A percentile compares a stretch with the other conserved stretches of the same genome.
Conservation (phyloP, 306 rosid species). For the Biancaea sappan region DNA sequence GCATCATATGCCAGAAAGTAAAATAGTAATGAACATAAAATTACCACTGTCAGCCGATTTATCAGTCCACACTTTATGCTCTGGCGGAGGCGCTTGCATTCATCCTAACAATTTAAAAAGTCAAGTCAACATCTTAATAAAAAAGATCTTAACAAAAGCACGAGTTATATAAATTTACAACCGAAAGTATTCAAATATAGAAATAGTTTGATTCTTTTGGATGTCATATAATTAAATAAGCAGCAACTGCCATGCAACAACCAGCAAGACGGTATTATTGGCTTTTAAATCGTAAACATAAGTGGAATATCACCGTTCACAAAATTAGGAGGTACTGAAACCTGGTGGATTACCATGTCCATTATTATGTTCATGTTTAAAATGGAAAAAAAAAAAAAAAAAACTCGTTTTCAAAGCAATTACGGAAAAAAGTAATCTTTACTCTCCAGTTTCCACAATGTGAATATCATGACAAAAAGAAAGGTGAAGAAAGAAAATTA, state of each 20-base stretch:
- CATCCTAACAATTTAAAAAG: conserved; percentile 60
- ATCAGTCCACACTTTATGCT: conserved; percentile 97
- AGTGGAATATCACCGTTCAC: conserved; percentile 17
- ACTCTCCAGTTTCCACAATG: neutral
- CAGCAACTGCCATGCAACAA: neutral
- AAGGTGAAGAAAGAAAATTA: neutral
- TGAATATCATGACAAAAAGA: conserved; percentile 7
- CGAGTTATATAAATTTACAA: conserved; percentile 1
- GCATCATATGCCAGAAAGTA: conserved; percentile 19
- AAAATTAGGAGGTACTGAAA: conserved; percentile 19
- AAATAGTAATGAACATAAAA: conserved; percentile 25
- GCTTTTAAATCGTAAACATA: conserved; percentile 5
- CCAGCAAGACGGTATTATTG: conserved; percentile 3
- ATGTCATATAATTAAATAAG: conserved; percentile 18
- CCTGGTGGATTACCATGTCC: neutral
- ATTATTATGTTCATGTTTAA: conserved; percentile 25
- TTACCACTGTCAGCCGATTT: conserved; percentile 88
- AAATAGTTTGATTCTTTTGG: conserved; percentile 7
- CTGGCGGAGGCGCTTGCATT: conserved; percentile 98
- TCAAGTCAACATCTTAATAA: conserved; percentile 25
- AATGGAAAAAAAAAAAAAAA: conserved; percentile 1
- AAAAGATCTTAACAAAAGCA: conserved; percentile 6
- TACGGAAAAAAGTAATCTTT: neutral
- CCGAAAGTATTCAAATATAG: conserved; percentile 10
- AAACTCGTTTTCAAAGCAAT: conserved; percentile 11